Percentiles rank a stretch among this genome's conserved stretches.
phyloP scores from a whole-genome alignment of 805 yeast genomes.

The Ogataea chonburiensis region DNA sequence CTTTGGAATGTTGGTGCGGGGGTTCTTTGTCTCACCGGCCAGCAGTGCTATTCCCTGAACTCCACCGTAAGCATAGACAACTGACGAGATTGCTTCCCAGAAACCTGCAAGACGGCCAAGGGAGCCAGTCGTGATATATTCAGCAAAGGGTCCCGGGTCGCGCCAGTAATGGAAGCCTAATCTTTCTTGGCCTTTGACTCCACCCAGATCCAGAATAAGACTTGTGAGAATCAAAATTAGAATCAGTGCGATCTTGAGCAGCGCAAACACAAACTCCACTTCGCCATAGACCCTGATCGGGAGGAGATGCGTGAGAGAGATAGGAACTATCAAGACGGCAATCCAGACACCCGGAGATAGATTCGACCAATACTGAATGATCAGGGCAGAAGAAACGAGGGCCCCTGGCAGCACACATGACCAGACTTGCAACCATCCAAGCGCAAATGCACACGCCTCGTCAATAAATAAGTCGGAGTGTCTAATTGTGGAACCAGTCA shows the following conservation, averaged over 20 bases:
- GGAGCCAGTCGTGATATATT: constrained; percentile 43
- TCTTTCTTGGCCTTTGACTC: constrained; percentile 46
- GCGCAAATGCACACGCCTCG: constrained; percentile 54
- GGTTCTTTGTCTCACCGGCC: constrained; percentile 25
- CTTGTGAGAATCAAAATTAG: constrained; percentile 54
- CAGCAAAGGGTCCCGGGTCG: constrained; percentile 42
- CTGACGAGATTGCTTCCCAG: constrained; percentile 64
- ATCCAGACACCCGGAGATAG: constrained; percentile 57
- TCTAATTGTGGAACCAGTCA: constrained; percentile 54
- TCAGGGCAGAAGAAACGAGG: constrained; percentile 56
- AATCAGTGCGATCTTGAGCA: constrained; percentile 61
- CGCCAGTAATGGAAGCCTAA: constrained; percentile 41
- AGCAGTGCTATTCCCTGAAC: constrained; percentile 34
- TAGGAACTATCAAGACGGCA: constrained; percentile 45
- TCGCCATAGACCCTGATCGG: constrained; percentile 46
- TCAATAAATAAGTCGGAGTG: constrained; percentile 30
- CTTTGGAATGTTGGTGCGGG: constrained; percentile 27
- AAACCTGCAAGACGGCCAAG: constrained; percentile 64
- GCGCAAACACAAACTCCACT: constrained; percentile 60
- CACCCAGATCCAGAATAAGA: constrained; percentile 56
- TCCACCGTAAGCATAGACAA: constrained; percentile 58
- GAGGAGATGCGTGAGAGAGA: constrained; percentile 42
- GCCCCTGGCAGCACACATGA: constrained; percentile 52
- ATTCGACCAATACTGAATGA: constrained; percentile 55
- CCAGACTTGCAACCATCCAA: constrained; percentile 45